phyloP scores from a whole-genome alignment of 257 asterid species.

The Jacaranda copaia region DNA sequence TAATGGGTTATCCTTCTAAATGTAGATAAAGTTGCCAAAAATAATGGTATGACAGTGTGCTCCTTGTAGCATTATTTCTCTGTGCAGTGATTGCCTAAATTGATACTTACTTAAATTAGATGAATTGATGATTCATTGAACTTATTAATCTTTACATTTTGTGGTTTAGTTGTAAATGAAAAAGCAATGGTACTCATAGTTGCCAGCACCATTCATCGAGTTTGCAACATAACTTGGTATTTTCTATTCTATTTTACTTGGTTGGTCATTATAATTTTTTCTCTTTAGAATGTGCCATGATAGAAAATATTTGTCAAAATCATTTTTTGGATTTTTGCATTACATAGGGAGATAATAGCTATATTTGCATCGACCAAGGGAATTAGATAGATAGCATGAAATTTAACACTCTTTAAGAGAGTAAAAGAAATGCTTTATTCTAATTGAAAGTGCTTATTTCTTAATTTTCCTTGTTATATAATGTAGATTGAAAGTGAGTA shows the following conservation, averaged over 20 bases:
- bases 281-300: too few species aligned
- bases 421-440: too few species aligned
- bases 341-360: too few species aligned
- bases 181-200: slow-evolving; percentile 85
- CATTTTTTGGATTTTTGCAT: too few species aligned
- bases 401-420: too few species aligned
- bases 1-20: slow-evolving; percentile 3
- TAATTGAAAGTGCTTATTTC: too few species aligned
- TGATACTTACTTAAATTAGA: not conserved
- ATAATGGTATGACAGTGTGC: not conserved
- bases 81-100: not conserved
- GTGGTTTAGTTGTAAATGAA: slow-evolving; percentile 73
- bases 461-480: too few species aligned
- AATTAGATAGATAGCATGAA: too few species aligned
- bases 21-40: slow-evolving; percentile 23
- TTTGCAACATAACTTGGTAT: slow-evolving; percentile 97
- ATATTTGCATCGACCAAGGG: too few species aligned
- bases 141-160: slow-evolving; percentile 28
- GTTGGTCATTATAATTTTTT: not conserved
- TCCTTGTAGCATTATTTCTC: not conserved
- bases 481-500: too few species aligned
- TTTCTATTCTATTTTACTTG: slow-evolving; percentile 16
- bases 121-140: slow-evolving; percentile 7
- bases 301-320: too few species aligned
- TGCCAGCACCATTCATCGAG: slow-evolving; percentile 95